phyloP scores from a whole-genome alignment of 2,329 filamentous ascomycete species.

The Apiospora saccharicola region DNA sequence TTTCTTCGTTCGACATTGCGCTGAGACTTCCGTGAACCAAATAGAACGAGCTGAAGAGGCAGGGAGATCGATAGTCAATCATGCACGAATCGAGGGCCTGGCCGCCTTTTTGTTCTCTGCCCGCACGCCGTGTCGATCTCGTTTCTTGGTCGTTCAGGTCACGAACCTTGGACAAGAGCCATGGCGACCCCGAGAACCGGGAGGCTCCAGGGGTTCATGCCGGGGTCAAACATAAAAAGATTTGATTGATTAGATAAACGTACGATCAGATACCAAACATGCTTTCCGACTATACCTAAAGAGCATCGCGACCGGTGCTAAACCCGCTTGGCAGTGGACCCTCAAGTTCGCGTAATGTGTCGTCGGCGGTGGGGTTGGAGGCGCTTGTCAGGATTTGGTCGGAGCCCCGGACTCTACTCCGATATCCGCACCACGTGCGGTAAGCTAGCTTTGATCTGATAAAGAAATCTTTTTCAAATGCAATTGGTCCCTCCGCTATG shows the following conservation, averaged over 20 bases:
- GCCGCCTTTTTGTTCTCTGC: not conserved
- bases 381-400: conserved; percentile 8
- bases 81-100: not conserved
- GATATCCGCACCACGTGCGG: not conserved
- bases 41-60: not conserved
- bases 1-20: conserved; percentile 1
- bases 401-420: not conserved
- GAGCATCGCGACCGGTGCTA: not conserved
- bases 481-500: not conserved
- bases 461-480: not conserved
- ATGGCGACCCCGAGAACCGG: not conserved
- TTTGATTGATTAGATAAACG: conserved; percentile 24
- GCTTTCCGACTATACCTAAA: not conserved
- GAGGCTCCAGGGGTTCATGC: not conserved
- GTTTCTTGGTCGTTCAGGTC: not conserved
- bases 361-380: not conserved
- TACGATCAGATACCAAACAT: not conserved
- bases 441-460: not conserved
- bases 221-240: not conserved
- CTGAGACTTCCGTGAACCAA: not conserved
- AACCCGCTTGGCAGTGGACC: not conserved
- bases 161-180: not conserved
- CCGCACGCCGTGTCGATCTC: not conserved
- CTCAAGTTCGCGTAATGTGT: not conserved
- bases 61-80: not conserved